Evolutionary conservation across 441 rosid genomes (phyloP), one percentile per base, ranked within the genome.

Genomic region (Gossypium davidsonii): DNA sequence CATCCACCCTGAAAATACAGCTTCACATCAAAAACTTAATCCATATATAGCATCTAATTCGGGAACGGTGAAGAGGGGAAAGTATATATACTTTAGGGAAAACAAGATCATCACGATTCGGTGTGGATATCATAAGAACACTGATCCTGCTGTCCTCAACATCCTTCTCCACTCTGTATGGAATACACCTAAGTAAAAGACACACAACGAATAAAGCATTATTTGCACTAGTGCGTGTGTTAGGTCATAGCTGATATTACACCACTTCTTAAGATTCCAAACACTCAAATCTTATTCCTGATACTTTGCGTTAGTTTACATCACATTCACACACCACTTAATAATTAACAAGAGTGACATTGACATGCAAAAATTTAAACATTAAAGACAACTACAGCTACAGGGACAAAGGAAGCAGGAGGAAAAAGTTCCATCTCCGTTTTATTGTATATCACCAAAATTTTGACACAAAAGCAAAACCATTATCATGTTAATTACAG

Each of bases 51-150:
- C 20, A 65, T 44, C 18, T 14, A 46, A 46, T 66, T 14, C 2
- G 26, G 25, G 52, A 15, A 39, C n/a, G 3, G 17, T 46, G 39
- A 6, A 23, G 8, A 44, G 10, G 10, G 23, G 14, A 20, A 52
- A 37, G 44, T 12, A 18, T 53, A 39, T 20, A 52, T 74, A 89
- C 93, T 88, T 87, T 89, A 6, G 93, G 91, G 67, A 89, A 89
- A 55, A 87, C 89, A 56, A 85, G 86, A 79, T 87, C 93, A 4
- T 77, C 72, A 3, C 91, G 85, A 48, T 85, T 87, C 26, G 91
- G 91, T 1, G 93, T 77, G 3, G 93, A 84, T 70, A 89, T 81
- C 93, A 89, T 89, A 67, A 89, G 91, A 42, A 89, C 87, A 37
- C 64, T 72, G 15, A 89, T n/a, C 53, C 70, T 78, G 53, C 75